Conservation (phyloP, 2,329 filamentous ascomycete species). For the Ceratocystis lukuohia region DNA sequence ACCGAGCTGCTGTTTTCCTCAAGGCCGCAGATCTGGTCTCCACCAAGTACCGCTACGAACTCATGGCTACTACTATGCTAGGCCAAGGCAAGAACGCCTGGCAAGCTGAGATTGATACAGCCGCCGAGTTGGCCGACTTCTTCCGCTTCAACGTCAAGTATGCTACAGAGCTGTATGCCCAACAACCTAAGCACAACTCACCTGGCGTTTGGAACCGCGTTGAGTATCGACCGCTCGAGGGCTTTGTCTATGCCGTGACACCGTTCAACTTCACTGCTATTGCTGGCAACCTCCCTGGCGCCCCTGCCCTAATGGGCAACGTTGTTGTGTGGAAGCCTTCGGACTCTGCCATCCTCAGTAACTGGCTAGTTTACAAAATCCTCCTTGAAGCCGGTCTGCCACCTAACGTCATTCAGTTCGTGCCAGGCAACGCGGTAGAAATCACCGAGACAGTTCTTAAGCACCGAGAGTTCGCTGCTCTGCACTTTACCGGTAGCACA, state of each 20-base stretch:
- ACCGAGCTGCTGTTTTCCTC: slow-evolving; percentile 84
- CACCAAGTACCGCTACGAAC: slow-evolving; percentile 87
- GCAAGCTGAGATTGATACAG: slow-evolving; percentile 97
- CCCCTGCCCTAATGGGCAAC: slow-evolving; percentile 81
- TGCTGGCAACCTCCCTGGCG: slow-evolving; percentile 69
- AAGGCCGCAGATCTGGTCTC: slow-evolving; percentile 87
- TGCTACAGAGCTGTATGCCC: slow-evolving; percentile 76
- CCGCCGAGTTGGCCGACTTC: slow-evolving; percentile 86
- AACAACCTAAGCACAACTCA: slow-evolving; percentile 75
- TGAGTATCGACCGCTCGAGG: slow-evolving; percentile 80
- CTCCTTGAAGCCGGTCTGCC: slow-evolving; percentile 83
- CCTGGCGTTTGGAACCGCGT: slow-evolving; percentile 82
- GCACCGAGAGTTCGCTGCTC: slow-evolving; percentile 71
- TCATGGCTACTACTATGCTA: slow-evolving; percentile 92
- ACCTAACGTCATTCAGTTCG: slow-evolving; percentile 80
- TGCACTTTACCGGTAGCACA: slow-evolving; percentile 91
- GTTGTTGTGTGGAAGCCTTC: slow-evolving; percentile 97
- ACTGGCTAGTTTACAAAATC: slow-evolving; percentile 83
- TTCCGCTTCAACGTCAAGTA: slow-evolving; percentile 89
- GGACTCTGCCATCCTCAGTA: slow-evolving; percentile 74
- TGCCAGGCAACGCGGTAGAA: slow-evolving; percentile 75
- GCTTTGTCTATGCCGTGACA: slow-evolving; percentile 86
- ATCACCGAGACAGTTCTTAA: slow-evolving; percentile 65
- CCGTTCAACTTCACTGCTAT: slow-evolving; percentile 98
- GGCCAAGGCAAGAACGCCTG: slow-evolving; percentile 97